These are phyloP conservation scores for Rhodotorula toruloides DNA, from an alignment of 768 basidiomycete genomes.

Conservation along the genomic window DNA sequence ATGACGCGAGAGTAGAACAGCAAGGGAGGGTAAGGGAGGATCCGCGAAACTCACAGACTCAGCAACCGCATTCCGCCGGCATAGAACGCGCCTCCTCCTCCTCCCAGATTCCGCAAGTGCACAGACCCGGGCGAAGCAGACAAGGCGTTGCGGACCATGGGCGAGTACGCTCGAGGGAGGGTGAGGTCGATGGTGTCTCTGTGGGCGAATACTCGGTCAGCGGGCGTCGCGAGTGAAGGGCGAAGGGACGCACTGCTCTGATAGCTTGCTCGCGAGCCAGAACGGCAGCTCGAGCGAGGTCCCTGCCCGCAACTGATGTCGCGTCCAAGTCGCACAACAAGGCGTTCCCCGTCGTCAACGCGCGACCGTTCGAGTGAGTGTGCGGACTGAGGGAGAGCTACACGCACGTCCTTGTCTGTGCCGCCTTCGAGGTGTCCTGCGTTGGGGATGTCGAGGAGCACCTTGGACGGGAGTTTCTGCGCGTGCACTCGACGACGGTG, in stretches of 20 bases:
- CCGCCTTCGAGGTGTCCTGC: slow-evolving; percentile 41
- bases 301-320: slow-evolving; percentile 31
- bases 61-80: slow-evolving; percentile 37
- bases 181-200: slow-evolving; percentile 39
- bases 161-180: slow-evolving; percentile 39
- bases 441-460: slow-evolving; percentile 38
- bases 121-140: slow-evolving; percentile 38
- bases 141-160: slow-evolving; percentile 40
- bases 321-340: too few species aligned
- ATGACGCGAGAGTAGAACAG: background rate
- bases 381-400: background rate
- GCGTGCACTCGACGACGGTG: background rate
- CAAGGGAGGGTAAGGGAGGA: background rate
- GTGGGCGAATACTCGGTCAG: background rate
- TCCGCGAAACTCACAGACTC: slow-evolving; percentile 21
- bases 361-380: background rate
- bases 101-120: slow-evolving; percentile 42
- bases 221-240: too few species aligned
- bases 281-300: slow-evolving; percentile 41
- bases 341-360: too few species aligned
- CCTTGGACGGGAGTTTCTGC: slow-evolving; percentile 41
- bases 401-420: slow-evolving; percentile 40
- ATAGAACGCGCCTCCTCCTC: slow-evolving; percentile 42
- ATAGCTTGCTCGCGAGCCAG: slow-evolving; percentile 41
- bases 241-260: slow-evolving; percentile 25